phyloP scores from a whole-genome alignment of 176 grass and related monocot species.

The Neostapfia colusana region DNA sequence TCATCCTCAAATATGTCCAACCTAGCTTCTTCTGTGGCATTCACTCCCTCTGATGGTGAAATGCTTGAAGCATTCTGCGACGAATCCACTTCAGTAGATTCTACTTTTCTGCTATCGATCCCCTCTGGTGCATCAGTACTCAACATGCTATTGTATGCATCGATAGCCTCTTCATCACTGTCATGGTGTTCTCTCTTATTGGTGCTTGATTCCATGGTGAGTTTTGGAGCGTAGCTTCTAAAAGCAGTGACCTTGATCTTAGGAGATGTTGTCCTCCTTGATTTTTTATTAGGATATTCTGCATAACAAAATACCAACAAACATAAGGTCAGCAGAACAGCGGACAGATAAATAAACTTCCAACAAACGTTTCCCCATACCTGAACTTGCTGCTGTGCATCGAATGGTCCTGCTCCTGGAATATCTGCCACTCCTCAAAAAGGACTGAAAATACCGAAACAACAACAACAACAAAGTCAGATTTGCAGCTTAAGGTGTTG shows the following conservation, averaged over 20 bases:
- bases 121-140: conserved; percentile 25
- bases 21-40: neutral
- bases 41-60: neutral
- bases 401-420: conserved; percentile 42
- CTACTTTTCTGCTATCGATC: conserved; percentile 16
- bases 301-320: conserved; percentile 31
- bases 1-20: neutral
- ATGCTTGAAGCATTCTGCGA: conserved; percentile 23
- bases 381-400: conserved; percentile 54
- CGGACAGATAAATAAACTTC: conserved; percentile 15
- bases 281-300: conserved; percentile 58
- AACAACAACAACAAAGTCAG: neutral
- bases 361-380: conserved; percentile 34
- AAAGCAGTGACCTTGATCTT: conserved; percentile 49
- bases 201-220: conserved; percentile 29
- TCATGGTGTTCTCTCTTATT: conserved; percentile 41
- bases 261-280: conserved; percentile 38
- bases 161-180: conserved; percentile 27
- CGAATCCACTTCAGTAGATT: conserved; percentile 7
- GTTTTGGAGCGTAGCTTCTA: conserved; percentile 45
- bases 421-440: conserved; percentile 36
- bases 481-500: conserved; percentile 12
- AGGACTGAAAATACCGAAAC: conserved; percentile 41
- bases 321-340: conserved; percentile 18
- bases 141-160: conserved; percentile 1